Evolutionary conservation across 768 basidiomycete species (phyloP).

Genomic region (Amyloporia xantha): DNA sequence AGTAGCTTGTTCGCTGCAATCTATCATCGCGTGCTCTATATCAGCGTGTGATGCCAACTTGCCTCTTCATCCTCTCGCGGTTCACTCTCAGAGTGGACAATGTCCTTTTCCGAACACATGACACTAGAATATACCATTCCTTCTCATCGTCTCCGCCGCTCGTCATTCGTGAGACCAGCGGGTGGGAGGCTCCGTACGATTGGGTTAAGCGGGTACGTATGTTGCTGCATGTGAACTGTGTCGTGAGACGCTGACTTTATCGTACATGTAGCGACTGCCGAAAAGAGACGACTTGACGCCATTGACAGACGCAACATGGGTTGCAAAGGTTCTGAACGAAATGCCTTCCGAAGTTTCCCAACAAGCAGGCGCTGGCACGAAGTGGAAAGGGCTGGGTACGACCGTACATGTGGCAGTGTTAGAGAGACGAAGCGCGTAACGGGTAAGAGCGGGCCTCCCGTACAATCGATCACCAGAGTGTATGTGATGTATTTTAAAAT

Average conservation of each 20-base stretch:
- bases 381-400: conserved; percentile 80
- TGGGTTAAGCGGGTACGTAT: conserved; percentile 63
- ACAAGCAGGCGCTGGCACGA: conserved; percentile 59
- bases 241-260: not conserved
- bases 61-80: conserved; percentile 82
- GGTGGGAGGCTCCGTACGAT: conserved; percentile 89
- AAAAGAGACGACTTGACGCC: conserved; percentile 78
- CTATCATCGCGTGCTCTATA: not conserved
- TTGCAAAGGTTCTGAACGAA: conserved; percentile 63
- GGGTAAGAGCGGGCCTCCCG: too few relatives aligned
- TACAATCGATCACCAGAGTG: too few relatives aligned
- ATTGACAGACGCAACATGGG: conserved; percentile 80
- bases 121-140: conserved; percentile 86
- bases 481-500: too few relatives aligned
- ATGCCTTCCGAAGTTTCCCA: conserved; percentile 55
- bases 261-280: conserved; percentile 48
- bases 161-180: conserved; percentile 74
- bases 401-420: conserved; percentile 48
- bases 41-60: conserved; percentile 96
- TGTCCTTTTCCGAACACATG: conserved; percentile 85
- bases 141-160: conserved; percentile 55
- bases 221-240: not conserved
- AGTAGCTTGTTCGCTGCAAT: too few relatives aligned
- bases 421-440: too few relatives aligned
- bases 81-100: conserved; percentile 94